Conservation (phyloP, 768 basidiomycete species). For the Myochromella boudieri region DNA sequence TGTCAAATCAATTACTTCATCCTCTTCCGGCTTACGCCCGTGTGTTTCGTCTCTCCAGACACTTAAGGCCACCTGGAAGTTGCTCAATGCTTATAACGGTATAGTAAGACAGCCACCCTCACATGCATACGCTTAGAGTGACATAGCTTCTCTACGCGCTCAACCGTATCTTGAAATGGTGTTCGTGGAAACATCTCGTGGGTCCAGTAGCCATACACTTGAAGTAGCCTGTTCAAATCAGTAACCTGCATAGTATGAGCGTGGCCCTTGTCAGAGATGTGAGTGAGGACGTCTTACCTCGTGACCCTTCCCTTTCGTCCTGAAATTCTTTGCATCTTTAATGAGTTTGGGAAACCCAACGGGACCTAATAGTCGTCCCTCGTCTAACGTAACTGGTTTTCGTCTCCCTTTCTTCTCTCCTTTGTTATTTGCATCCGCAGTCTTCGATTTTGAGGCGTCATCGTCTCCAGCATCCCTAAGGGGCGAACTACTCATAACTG, state of each 20-base stretch:
- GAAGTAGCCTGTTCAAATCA: conserved; percentile 79
- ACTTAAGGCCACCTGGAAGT: conserved; percentile 60
- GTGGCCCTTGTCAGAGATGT: not conserved
- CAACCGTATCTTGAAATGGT: conserved; percentile 83
- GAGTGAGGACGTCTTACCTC: conserved; percentile 59
- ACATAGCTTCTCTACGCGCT: conserved; percentile 85
- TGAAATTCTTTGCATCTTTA: conserved; percentile 74
- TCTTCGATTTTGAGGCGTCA: conserved; percentile 24
- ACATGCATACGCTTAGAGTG: conserved; percentile 87
- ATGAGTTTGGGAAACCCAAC: conserved; percentile 82
- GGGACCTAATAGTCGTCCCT: conserved; percentile 67
- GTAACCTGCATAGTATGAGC: conserved; percentile 45
- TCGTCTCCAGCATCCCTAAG: conserved; percentile 31
- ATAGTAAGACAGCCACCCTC: conserved; percentile 1
- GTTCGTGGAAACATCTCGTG: conserved; percentile 90
- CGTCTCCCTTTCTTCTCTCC: conserved; percentile 44
- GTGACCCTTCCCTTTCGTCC: conserved; percentile 84
- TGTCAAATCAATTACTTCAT: conserved; percentile 20
- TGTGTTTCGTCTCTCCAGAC: conserved; percentile 75
- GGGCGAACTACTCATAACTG: conserved; percentile 52
- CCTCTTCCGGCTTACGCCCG: conserved; percentile 25
- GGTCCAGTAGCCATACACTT: conserved; percentile 92
- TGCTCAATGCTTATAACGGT: conserved; percentile 2
- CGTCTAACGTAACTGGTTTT: conserved; percentile 66
- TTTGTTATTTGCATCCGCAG: conserved; percentile 24